phyloP scores from a whole-genome alignment of 768 basidiomycete genomes.

The Baorangia bicolor region DNA sequence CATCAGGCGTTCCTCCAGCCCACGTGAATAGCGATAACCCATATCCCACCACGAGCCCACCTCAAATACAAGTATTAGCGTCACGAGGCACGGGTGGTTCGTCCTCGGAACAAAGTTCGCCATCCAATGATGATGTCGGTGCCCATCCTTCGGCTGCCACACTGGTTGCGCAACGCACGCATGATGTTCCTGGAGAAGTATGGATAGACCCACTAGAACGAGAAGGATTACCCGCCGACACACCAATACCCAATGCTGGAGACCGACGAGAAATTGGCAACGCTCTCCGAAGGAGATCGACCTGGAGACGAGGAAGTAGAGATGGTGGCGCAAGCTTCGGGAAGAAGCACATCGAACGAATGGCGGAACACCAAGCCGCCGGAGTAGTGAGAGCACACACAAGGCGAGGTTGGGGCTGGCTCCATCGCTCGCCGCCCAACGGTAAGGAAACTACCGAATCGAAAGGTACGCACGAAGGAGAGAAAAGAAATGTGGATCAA shows the following conservation, averaged over 20 bases:
- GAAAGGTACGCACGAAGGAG: not conserved
- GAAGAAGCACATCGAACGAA: slow-evolving; percentile 26
- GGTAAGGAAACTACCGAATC: not conserved
- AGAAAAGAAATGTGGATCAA: not conserved
- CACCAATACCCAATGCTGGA: slow-evolving; percentile 20
- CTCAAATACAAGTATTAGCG: slow-evolving; percentile 7
- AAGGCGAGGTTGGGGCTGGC: slow-evolving; percentile 26
- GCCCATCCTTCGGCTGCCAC: slow-evolving; percentile 10
- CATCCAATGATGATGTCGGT: not conserved
- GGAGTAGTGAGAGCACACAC: slow-evolving; percentile 47
- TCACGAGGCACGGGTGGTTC: slow-evolving; percentile 2
- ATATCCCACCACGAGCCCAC: slow-evolving; percentile 4
- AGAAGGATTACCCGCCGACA: slow-evolving; percentile 55
- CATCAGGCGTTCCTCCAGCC: not conserved
- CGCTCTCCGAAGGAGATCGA: slow-evolving; percentile 18
- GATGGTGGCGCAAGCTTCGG: slow-evolving; percentile 4
- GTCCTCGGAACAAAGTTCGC: slow-evolving; percentile 8
- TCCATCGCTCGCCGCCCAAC: slow-evolving; percentile 11
- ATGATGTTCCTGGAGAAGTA: slow-evolving; percentile 47
- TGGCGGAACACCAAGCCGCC: slow-evolving; percentile 37
- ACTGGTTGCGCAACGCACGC: slow-evolving; percentile 28
- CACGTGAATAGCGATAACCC: slow-evolving; percentile 18
- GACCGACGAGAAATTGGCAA: not conserved
- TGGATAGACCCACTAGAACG: slow-evolving; percentile 65
- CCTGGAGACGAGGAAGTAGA: slow-evolving; percentile 10